Evolutionary conservation across 306 rosid species (phyloP).

Genomic region (Potentilla sterilis): DNA sequence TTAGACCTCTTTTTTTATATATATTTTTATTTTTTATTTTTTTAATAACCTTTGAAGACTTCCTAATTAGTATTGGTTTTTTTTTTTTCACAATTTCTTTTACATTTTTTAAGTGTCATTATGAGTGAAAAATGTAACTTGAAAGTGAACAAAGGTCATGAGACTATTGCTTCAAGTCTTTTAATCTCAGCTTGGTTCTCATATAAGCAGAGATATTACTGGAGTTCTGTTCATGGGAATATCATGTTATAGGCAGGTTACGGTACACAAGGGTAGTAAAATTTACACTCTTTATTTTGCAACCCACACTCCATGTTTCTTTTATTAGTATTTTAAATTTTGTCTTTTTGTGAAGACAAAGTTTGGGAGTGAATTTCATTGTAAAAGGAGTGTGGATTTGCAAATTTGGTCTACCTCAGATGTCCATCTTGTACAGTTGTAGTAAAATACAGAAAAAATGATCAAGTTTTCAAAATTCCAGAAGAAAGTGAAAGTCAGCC

Average conservation of each 20-base stretch:
- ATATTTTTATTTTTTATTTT: no score
- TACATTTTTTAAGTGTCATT: neutral
- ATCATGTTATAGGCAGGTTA: neutral
- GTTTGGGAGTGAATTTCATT: neutral
- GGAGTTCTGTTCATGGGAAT: neutral
- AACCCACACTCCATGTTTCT: neutral
- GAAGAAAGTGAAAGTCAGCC: neutral
- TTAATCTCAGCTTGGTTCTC: neutral
- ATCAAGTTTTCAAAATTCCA: neutral
- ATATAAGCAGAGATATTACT: neutral
- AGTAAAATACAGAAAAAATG: neutral
- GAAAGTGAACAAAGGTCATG: neutral
- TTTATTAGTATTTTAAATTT: no score
- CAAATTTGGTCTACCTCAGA: neutral
- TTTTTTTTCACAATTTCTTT: neutral
- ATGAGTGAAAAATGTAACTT: neutral
- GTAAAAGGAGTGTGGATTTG: no score
- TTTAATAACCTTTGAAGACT: no score
- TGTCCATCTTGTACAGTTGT: neutral
- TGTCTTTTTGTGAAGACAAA: neutral
- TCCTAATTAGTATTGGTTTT: no score
- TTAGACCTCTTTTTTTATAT: no score
- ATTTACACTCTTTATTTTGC: no score
- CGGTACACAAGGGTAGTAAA: no score
- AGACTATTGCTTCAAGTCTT: neutral